Evolutionary conservation across 129 eudicot species (phyloP).

Genomic region (Mikania micrantha): DNA sequence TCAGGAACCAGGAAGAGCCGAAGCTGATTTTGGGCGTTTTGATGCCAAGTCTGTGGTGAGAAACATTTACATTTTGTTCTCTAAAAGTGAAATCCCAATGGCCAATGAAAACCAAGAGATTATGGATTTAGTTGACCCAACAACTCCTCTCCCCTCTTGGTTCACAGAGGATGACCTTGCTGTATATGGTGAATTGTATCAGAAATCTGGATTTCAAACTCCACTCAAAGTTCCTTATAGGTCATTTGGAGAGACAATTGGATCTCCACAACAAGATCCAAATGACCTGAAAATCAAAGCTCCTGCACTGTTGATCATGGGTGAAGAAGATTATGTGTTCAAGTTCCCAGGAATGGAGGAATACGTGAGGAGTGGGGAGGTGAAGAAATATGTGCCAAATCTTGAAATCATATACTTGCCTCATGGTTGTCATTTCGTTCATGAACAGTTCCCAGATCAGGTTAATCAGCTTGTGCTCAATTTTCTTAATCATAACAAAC

Average conservation of each 20-base stretch:
- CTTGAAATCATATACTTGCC: conserved; percentile 29
- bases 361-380: conserved; percentile 25
- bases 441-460: conserved; percentile 35
- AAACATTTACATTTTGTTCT: conserved; percentile 47
- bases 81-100: conserved; percentile 43
- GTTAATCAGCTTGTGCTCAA: conserved; percentile 31
- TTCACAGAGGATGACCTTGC: conserved; percentile 50
- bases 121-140: conserved; percentile 49
- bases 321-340: conserved; percentile 29
- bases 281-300: conserved; percentile 16
- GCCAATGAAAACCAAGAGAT: conserved; percentile 45
- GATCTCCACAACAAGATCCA: background rate
- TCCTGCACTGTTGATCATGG: conserved; percentile 28
- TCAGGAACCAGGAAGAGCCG: conserved; percentile 57
- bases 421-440: conserved; percentile 38
- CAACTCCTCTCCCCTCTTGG: conserved; percentile 50
- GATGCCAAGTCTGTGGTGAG: conserved; percentile 39
- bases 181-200: conserved; percentile 33
- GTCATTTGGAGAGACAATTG: background rate
- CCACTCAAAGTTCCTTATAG: conserved; percentile 58
- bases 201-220: conserved; percentile 47
- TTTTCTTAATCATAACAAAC: conserved; percentile 25
- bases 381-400: conserved; percentile 31
- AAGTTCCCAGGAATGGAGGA: conserved; percentile 36
- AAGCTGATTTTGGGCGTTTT: conserved; percentile 47